A percentile compares a stretch with the other conserved stretches of the same genome.
Conservation (phyloP, 1,139 yeast species). For the Lodderomyces beijingensis region DNA sequence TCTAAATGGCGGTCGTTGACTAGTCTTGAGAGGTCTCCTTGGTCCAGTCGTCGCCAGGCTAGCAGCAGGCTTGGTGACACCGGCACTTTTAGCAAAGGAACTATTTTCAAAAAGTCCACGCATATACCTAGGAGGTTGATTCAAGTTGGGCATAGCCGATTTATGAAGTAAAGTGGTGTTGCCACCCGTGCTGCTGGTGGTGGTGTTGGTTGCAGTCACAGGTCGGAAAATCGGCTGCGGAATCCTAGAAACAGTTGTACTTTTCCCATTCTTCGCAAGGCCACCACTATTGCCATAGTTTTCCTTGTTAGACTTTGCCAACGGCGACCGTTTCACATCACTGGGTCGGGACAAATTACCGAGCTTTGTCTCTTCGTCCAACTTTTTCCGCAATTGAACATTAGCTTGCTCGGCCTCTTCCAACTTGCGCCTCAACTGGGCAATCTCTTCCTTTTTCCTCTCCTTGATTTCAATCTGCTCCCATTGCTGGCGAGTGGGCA, state of each 20-base stretch:
- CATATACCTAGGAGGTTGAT: slow-evolving; percentile 45
- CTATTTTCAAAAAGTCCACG: slow-evolving; percentile 28
- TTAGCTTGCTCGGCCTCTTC: slow-evolving; percentile 23
- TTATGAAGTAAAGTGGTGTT: slow-evolving; percentile 1
- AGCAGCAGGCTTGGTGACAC: background rate
- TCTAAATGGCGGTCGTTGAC: slow-evolving; percentile 22
- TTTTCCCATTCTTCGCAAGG: slow-evolving; percentile 1
- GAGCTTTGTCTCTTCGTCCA: slow-evolving; percentile 11
- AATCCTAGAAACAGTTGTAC: too few species aligned
- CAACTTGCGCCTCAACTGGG: slow-evolving; percentile 19
- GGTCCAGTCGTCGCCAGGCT: slow-evolving; percentile 1
- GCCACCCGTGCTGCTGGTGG: background rate
- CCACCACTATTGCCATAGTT: background rate
- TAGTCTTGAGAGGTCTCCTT: slow-evolving; percentile 6
- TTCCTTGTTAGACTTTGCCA: background rate
- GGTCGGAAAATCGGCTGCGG: slow-evolving; percentile 13
- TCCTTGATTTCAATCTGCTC: slow-evolving; percentile 26
- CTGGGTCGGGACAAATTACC: background rate
- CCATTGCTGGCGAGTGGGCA: slow-evolving; percentile 36
- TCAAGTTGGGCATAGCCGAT: slow-evolving; percentile 30
- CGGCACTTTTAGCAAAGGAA: slow-evolving; percentile 5
- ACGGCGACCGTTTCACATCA: slow-evolving; percentile 1
- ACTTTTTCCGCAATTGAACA: slow-evolving; percentile 22
- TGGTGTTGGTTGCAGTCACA: background rate
- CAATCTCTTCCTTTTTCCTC: slow-evolving; percentile 24